Base-by-base conservation (phyloP, 331 rosid genomes). In the Telfairia occidentalis region DNA sequence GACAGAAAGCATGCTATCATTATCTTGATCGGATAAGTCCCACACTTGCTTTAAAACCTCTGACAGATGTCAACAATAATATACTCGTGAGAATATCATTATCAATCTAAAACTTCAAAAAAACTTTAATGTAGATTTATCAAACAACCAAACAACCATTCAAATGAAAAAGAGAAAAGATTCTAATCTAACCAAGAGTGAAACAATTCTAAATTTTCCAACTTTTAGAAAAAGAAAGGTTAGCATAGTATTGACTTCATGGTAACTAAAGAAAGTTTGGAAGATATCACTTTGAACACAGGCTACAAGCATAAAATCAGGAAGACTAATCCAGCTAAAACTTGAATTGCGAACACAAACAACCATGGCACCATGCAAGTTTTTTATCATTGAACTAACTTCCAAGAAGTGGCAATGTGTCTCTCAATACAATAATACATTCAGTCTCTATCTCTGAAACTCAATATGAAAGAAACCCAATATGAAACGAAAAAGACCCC, bases 1-100 rank as follows among this genome's bases (percentile, higher is more conserved):
- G 76, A 86, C 91, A 83, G 99, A 95, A 84, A 95, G 96, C 97
- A 86, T 92, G 89, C 99, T 90, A 89, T 95, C 99, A 66, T 90
- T 92, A 90, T 95, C 99, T 80, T 92, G 97, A 85, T 95, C 97
- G 2, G 99, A 90, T 82, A 95, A 84, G 83, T 95, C 99, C 99
- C 99, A 95, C 73, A 95, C 97, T 91, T 92, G 97, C 97, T 84
- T 86, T 81, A 95, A 86, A 81, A 95, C 84, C 92, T 92, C 99
- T 95, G 97, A 57, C 83, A 86, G 82, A 86, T 77, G 80, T 70
- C 84, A 80, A 90, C 82, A 82, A 29, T 30, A 37, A 58, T 57
- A 77, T 73, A 73, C 71, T 30, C 77, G 81, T 77, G 84, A 82
- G 84, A 80, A 84, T 59, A 74, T 54, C 65, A 69, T 63, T 82